Conservation (phyloP, 1,284 basidiomycete species). For the Ganoderma boninense region DNA sequence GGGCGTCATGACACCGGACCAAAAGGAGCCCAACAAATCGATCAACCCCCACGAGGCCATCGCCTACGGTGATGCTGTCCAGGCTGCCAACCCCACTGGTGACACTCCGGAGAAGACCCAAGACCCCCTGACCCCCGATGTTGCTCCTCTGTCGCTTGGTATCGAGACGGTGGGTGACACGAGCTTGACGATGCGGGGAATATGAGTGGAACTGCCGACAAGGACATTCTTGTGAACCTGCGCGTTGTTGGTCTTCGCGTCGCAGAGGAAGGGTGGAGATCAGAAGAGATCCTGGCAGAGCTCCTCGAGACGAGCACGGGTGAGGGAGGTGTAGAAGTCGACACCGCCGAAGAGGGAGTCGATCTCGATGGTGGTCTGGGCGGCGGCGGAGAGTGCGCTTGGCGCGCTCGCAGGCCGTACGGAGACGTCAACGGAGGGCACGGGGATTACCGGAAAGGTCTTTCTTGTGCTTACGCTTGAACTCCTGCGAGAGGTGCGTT, state of each 20-base stretch:
- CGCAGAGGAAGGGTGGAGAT: constrained; percentile 94
- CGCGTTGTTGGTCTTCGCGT: constrained; percentile 97
- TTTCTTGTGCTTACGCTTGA: constrained; percentile 99
- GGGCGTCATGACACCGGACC: constrained; percentile 98
- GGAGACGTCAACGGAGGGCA: constrained; percentile 96
- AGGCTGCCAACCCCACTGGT: too few species aligned
- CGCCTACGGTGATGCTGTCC: too few species aligned
- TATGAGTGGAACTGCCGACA: constrained; percentile 98
- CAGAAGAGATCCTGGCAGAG: constrained; percentile 98
- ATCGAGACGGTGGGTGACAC: too few species aligned
- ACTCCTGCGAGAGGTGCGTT: constrained; percentile 98
- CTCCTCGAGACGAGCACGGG: constrained; percentile 99
- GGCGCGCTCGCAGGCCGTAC: constrained; percentile 98
- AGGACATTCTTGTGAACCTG: constrained; percentile 97
- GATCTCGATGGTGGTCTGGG: constrained; percentile 97
- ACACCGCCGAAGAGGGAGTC: constrained; percentile 98
- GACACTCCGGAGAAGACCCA: constrained; percentile 96
- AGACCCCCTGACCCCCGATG: too few species aligned
- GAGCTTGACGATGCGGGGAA: constrained; percentile 97
- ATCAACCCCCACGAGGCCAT: too few species aligned
- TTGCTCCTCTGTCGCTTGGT: too few species aligned
- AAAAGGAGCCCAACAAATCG: too few species aligned
- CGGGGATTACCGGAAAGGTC: constrained; percentile 93
- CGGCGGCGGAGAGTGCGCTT: constrained; percentile 96
- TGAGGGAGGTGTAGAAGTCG: constrained; percentile 98